These are phyloP conservation scores for Berkeleyomyces basicola DNA, from an alignment of 2,329 filamentous ascomycete species.

Conservation along the genomic window DNA sequence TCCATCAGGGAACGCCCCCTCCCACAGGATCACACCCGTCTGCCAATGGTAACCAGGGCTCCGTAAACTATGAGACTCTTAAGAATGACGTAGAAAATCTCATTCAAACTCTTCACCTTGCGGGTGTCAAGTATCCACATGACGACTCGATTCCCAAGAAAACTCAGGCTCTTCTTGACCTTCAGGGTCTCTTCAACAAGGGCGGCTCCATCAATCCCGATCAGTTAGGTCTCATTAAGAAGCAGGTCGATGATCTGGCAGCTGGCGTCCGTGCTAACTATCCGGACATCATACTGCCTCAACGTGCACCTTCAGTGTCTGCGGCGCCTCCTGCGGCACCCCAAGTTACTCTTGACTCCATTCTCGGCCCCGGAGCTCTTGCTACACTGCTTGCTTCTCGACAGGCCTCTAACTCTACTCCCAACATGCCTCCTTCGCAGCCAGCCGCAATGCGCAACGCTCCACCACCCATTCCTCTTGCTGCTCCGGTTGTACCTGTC, in stretches of 20 bases:
- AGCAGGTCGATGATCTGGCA: constrained; percentile 67
- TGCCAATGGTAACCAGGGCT: neutral
- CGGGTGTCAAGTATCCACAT: constrained; percentile 60
- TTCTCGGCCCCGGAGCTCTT: constrained; percentile 43
- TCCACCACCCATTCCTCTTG: constrained; percentile 21
- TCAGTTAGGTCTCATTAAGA: constrained; percentile 69
- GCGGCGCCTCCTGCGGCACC: constrained; percentile 18
- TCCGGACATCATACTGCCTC: constrained; percentile 22
- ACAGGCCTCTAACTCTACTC: neutral
- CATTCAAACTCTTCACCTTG: constrained; percentile 53
- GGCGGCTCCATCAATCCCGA: constrained; percentile 62
- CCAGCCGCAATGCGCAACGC: constrained; percentile 31
- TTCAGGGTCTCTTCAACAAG: constrained; percentile 59
- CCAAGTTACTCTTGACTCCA: constrained; percentile 33
- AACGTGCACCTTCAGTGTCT: constrained; percentile 18
- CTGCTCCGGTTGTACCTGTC: constrained; percentile 7
- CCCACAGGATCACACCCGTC: neutral
- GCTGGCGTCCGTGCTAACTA: constrained; percentile 39
- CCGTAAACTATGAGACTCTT: constrained; percentile 52
- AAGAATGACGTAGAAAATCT: constrained; percentile 70
- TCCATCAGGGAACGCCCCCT: neutral
- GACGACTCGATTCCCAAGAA: constrained; percentile 62
- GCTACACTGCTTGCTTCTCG: constrained; percentile 41
- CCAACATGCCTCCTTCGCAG: neutral
- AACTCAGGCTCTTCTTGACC: constrained; percentile 68